Percentiles rank a stretch among this genome's conserved stretches.
phyloP scores from a whole-genome alignment of 176 grass and related monocot genomes.

The Oryza longistaminata region DNA sequence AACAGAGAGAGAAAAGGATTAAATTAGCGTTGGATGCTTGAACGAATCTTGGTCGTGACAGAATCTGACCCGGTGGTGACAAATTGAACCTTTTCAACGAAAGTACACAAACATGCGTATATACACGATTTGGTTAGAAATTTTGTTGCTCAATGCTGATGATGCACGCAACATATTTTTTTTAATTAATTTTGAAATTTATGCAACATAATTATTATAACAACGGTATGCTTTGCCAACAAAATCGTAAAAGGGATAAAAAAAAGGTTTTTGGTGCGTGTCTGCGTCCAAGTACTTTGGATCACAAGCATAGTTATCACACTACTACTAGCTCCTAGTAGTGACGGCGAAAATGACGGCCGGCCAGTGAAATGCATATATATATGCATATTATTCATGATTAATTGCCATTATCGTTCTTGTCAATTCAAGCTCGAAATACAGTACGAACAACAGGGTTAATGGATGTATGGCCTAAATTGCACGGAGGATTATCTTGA shows the following conservation, averaged over 20 bases:
- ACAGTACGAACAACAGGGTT: not conserved
- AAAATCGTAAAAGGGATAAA: no score
- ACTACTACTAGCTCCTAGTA: not conserved
- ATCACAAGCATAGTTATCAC: not conserved
- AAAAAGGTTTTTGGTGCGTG: no score
- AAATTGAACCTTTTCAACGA: not conserved
- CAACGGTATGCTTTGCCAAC: no score
- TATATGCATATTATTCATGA: not conserved
- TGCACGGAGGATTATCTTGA: not conserved
- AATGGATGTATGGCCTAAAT: not conserved
- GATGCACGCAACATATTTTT: no score
- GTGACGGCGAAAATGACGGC: not conserved
- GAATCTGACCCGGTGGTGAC: not conserved
- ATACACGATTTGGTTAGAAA: no score
- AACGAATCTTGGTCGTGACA: constrained; percentile 16
- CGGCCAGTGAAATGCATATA: not conserved
- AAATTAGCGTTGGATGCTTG: not conserved
- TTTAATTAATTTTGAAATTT: no score
- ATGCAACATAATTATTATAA: no score
- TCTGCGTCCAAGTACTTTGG: no score
- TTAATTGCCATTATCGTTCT: not conserved
- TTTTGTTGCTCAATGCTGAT: no score
- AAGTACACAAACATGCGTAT: not conserved
- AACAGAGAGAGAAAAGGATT: not conserved
- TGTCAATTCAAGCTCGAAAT: not conserved